These are phyloP conservation scores for Colletotrichum sp. DNA, from an alignment of 2,329 filamentous ascomycete genomes.

Conservation along the genomic window DNA sequence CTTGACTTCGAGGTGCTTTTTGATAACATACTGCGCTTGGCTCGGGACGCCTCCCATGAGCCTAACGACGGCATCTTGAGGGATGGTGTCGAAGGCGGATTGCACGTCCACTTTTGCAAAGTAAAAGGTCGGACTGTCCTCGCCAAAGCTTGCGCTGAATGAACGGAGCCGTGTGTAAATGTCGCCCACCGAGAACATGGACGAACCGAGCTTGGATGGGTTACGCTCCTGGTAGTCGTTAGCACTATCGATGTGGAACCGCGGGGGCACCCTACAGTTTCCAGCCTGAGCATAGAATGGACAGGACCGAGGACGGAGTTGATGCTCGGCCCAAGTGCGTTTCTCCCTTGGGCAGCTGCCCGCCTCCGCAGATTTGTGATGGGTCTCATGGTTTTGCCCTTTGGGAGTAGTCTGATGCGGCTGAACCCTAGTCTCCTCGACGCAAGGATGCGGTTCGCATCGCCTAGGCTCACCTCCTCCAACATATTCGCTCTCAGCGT, in stretches of 20 bases:
- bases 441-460: slow-evolving; percentile 63
- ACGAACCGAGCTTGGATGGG: slow-evolving; percentile 72
- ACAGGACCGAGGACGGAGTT: slow-evolving; percentile 69
- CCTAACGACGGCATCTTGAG: slow-evolving; percentile 74
- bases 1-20: slow-evolving; percentile 76
- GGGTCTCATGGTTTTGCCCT: slow-evolving; percentile 75
- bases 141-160: slow-evolving; percentile 64
- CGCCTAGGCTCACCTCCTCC: slow-evolving; percentile 70
- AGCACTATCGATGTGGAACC: background rate
- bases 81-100: slow-evolving; percentile 94
- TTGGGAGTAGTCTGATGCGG: slow-evolving; percentile 82
- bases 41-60: slow-evolving; percentile 66
- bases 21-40: slow-evolving; percentile 70
- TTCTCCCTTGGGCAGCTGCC: slow-evolving; percentile 59
- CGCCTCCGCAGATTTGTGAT: slow-evolving; percentile 86
- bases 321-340: slow-evolving; percentile 53
- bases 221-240: slow-evolving; percentile 40
- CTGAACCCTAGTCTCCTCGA: slow-evolving; percentile 76
- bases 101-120: slow-evolving; percentile 94
- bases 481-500: slow-evolving; percentile 76
- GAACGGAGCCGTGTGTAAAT: slow-evolving; percentile 75
- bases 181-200: slow-evolving; percentile 82
- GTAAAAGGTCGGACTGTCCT: slow-evolving; percentile 60
- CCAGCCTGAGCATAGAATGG: slow-evolving; percentile 78
- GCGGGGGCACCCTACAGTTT: slow-evolving; percentile 62